These are phyloP conservation scores for Whalleya microplaca DNA, from an alignment of 2,329 filamentous ascomycete genomes.

Conservation along the genomic window DNA sequence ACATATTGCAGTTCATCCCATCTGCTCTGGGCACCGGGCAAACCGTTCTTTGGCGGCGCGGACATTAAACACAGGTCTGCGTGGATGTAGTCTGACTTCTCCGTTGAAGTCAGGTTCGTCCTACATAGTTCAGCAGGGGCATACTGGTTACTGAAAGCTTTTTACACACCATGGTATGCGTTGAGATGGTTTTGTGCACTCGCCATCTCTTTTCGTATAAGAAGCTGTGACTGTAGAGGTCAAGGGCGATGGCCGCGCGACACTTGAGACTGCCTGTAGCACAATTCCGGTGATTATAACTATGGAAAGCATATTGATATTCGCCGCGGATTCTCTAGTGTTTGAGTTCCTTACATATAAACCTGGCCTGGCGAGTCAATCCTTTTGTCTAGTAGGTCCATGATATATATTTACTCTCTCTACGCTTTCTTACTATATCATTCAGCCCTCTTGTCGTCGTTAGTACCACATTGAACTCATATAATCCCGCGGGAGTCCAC, in stretches of 20 bases:
- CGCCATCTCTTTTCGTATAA: background rate
- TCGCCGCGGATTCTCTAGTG: background rate
- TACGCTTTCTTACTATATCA: background rate
- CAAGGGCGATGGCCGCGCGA: background rate
- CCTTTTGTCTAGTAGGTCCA: background rate
- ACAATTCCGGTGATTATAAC: background rate
- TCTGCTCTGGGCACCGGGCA: conserved; percentile 32
- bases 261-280: background rate
- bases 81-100: conserved; percentile 37
- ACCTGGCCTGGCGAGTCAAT: background rate
- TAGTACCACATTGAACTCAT: background rate
- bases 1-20: conserved; percentile 41
- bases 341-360: background rate
- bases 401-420: background rate
- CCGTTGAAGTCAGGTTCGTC: conserved; percentile 19
- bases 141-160: background rate
- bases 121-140: conserved; percentile 2
- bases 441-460: background rate
- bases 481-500: background rate
- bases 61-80: conserved; percentile 40
- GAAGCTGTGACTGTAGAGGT: background rate
- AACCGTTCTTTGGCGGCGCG: conserved; percentile 26
- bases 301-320: background rate
- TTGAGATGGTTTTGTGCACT: background rate
- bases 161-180: background rate